Evolutionary conservation across 2,329 filamentous ascomycete genomes (phyloP), one percentile per base, ranked within the genome.

Genomic region (Alternaria alternata): DNA sequence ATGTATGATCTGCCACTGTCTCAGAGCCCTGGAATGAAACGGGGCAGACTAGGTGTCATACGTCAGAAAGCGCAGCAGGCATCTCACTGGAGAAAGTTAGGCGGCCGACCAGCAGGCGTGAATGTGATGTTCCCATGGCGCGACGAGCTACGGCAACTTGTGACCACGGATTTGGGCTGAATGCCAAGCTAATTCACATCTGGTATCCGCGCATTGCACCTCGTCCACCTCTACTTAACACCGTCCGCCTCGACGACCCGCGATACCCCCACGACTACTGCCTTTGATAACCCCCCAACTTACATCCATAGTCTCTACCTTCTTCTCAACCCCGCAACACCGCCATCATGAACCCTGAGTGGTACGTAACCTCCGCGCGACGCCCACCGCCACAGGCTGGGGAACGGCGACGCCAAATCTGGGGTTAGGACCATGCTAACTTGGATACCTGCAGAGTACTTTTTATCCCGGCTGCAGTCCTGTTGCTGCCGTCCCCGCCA

Each of bases 301-400:
- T 51, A 52, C 56, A 61, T 57, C 38, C 55, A 51, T 62, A 56
- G 52, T 55, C 65, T 55, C 41, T 56, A 42, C 59, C 55, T 57
- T 49, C 53, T 55, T 42, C 36, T 48, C 56, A 18, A 34, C 54
- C 49, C 54, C 63, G 52, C 62, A 64, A 55, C 54, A 59, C 70
- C 70, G 72, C 81, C 86, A 92, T 75, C 79, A 95, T 95, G 92
- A 95, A 95, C 87, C 92, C 92, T 80, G 92, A 95, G 92, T 95
- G 87, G 92, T 95, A 89, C 79, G 91, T 89, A 75, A 67, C 72
- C 70, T 68, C 66, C 63, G 64, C 63, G 67, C 68, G 55, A 61
- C 54, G 52, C 66, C 65, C 71, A 75, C 68, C 73, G 74, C 74
- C 74, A 72, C 71, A 65, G 59, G 38, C 59, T 46, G 59, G 58